phyloP scores from a whole-genome alignment of 2,329 filamentous ascomycete species.

The Didymella exigua region DNA sequence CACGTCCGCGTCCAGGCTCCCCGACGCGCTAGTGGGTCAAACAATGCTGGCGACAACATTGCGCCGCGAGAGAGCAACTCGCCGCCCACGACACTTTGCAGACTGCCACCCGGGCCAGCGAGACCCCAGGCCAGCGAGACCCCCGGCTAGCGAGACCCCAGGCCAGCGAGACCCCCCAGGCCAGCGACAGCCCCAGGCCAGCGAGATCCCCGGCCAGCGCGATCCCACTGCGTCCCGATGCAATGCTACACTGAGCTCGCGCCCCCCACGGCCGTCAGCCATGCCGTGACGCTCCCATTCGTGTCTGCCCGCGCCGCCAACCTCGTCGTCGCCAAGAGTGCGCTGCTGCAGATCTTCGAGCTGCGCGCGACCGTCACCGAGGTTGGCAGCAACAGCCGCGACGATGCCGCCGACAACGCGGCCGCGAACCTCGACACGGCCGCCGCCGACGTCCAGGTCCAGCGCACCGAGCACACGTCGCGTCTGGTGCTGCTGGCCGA shows the following conservation, averaged over 20 bases:
- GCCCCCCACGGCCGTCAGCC: constrained; percentile 91
- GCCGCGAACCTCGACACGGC: constrained; percentile 58
- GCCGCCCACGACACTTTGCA: too few relatives aligned
- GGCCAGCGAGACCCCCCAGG: too few relatives aligned
- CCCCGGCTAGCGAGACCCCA: too few relatives aligned
- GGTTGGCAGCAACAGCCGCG: constrained; percentile 44
- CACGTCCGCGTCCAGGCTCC: too few relatives aligned
- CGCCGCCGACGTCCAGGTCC: constrained; percentile 50
- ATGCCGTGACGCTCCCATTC: constrained; percentile 81
- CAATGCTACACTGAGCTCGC: constrained; percentile 97
- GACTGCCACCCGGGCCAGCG: too few relatives aligned
- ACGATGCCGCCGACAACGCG: constrained; percentile 47
- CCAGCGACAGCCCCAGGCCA: too few relatives aligned
- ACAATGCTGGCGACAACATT: background rate
- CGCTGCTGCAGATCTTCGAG: constrained; percentile 88
- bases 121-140: too few relatives aligned
- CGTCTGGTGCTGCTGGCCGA: constrained; percentile 87
- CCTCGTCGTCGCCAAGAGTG: constrained; percentile 89
- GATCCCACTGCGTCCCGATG: constrained; percentile 69
- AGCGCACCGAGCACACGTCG: constrained; percentile 68
- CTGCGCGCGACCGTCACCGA: constrained; percentile 71
- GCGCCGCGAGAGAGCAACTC: too few relatives aligned
- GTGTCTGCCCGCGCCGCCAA: constrained; percentile 77
- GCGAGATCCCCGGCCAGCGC: too few relatives aligned
- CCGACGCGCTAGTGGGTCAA: too few relatives aligned